Evolutionary conservation across 2,329 filamentous ascomycete species (phyloP).

Genomic region (Fulvia fulva): DNA sequence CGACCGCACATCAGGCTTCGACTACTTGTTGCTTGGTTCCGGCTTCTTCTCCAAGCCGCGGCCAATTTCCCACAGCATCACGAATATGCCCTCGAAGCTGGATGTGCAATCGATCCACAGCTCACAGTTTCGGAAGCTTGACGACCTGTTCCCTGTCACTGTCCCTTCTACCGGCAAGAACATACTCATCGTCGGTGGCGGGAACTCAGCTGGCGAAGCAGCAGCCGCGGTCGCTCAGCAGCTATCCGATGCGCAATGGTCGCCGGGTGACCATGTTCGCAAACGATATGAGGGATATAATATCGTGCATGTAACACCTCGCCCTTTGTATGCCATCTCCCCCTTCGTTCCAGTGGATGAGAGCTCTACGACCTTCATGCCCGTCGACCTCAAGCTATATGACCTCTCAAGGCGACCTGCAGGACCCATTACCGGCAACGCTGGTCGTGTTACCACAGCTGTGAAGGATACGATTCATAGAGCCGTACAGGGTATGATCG

Average conservation of each 20-base stretch:
- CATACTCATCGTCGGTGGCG: constrained; percentile 71
- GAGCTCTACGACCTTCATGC: constrained; percentile 55
- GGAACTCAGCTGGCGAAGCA: constrained; percentile 78
- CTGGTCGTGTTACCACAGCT: constrained; percentile 61
- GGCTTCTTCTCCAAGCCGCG: constrained; percentile 70
- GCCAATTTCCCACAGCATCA: constrained; percentile 50
- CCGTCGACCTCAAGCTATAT: constrained; percentile 68
- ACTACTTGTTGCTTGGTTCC: constrained; percentile 67
- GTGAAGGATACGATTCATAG: constrained; percentile 33
- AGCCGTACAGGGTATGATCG: constrained; percentile 36
- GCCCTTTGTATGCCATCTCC: constrained; percentile 70
- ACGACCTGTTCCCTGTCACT: constrained; percentile 27
- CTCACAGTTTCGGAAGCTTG: constrained; percentile 58
- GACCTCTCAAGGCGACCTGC: constrained; percentile 61
- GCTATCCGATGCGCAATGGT: constrained; percentile 60
- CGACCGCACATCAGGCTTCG: constrained; percentile 47
- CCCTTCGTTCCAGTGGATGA: constrained; percentile 41
- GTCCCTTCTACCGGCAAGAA: constrained; percentile 46
- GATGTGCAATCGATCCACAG: constrained; percentile 59
- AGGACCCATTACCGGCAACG: constrained; percentile 56
- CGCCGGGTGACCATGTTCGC: constrained; percentile 36
- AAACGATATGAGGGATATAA: constrained; percentile 42
- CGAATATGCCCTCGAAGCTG: constrained; percentile 1
- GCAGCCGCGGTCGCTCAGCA: constrained; percentile 68
- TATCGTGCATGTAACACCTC: constrained; percentile 65